Conservation (phyloP, 2,329 filamentous ascomycete genomes). For the Fusarium sp. region DNA sequence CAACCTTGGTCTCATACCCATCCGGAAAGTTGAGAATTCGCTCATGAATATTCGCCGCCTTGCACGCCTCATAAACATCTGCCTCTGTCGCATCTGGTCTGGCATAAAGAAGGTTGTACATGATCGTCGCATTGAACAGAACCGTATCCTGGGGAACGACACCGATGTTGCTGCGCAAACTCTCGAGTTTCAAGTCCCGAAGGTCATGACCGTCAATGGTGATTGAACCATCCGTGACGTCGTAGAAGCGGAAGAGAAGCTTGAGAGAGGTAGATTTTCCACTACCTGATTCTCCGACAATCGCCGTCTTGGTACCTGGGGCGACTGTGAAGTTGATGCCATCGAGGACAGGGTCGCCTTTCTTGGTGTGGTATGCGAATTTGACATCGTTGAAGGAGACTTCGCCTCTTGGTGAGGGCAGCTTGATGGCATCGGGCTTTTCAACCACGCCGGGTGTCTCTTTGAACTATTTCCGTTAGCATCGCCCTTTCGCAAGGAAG, state of each 20-base stretch:
- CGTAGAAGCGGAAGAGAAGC: conserved; percentile 65
- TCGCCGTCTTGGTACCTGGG: conserved; percentile 60
- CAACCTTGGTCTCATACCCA: conserved; percentile 65
- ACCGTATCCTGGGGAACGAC: conserved; percentile 61
- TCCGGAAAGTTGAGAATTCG: conserved; percentile 66
- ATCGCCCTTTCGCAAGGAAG: fast-evolving
- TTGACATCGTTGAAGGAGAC: conserved; percentile 58
- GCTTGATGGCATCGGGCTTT: conserved; percentile 53
- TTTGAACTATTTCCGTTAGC: conserved; percentile 53
- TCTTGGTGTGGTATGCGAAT: conserved; percentile 58
- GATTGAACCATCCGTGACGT: conserved; percentile 60
- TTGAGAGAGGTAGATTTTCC: conserved; percentile 64
- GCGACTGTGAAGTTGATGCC: conserved; percentile 57
- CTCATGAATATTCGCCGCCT: conserved; percentile 66
- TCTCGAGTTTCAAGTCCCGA: conserved; percentile 55
- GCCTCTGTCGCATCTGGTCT: conserved; percentile 61
- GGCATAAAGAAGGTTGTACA: conserved; percentile 68
- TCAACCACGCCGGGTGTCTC: conserved; percentile 59
- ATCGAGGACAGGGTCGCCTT: conserved; percentile 53
- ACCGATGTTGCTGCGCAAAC: conserved; percentile 57
- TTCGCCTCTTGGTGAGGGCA: conserved; percentile 52
- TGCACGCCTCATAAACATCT: conserved; percentile 64
- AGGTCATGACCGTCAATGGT: conserved; percentile 61
- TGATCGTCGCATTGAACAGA: conserved; percentile 66
- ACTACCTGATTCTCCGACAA: conserved; percentile 60